A percentile compares a stretch with the other conserved stretches of the same genome.
phyloP scores from a whole-genome alignment of 768 basidiomycete species.

The Lactarius akahatsu region DNA sequence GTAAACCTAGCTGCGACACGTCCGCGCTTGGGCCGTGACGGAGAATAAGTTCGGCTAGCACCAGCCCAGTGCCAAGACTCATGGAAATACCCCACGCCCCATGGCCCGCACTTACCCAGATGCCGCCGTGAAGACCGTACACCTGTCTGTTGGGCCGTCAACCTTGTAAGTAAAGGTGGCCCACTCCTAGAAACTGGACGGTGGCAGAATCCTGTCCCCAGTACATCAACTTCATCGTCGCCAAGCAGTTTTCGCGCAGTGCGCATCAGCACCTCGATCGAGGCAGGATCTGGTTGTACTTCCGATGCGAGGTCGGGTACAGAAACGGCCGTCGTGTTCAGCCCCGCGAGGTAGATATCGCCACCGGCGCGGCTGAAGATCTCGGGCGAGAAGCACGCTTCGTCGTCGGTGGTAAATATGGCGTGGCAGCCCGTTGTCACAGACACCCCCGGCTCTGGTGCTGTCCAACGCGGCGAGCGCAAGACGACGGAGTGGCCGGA shows the following conservation, averaged over 20 bases:
- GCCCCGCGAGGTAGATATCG: constrained; percentile 38
- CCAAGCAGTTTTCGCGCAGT: constrained; percentile 28
- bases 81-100: constrained; percentile 43
- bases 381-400: constrained; percentile 35
- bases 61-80: constrained; percentile 36
- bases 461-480: constrained; percentile 32
- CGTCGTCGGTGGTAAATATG: constrained; percentile 35
- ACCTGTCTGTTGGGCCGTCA: constrained; percentile 35
- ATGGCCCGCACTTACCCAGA: constrained; percentile 39
- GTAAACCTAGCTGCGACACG: constrained; percentile 25
- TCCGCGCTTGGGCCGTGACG: constrained; percentile 34
- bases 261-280: constrained; percentile 22
- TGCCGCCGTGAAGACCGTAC: constrained; percentile 30
- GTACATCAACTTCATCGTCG: constrained; percentile 32
- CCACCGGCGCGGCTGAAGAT: constrained; percentile 36
- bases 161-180: constrained; percentile 36
- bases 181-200: constrained; percentile 37
- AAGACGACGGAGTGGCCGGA: constrained; percentile 36
- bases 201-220: constrained; percentile 37
- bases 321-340: constrained; percentile 32
- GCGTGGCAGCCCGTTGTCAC: constrained; percentile 33
- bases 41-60: constrained; percentile 36
- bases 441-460: not conserved
- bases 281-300: constrained; percentile 17
- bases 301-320: constrained; percentile 33